Base-by-base conservation (phyloP, 164 flowering plant species). In the Umbellularia californica region DNA sequence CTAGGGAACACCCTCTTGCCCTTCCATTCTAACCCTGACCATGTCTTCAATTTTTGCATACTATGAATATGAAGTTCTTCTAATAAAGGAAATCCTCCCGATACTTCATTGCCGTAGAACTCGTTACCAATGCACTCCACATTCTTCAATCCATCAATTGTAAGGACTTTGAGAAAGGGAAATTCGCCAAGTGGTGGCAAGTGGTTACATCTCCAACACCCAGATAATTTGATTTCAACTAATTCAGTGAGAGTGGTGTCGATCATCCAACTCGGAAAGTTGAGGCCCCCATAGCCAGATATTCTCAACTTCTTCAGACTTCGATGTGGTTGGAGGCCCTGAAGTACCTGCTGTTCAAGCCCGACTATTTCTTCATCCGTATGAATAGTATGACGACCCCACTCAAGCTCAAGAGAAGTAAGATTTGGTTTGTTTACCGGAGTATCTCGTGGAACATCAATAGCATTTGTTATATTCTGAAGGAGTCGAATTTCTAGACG, bases 121-220 rank as follows among this genome's bases (percentile, higher is more conserved):
- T 67, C 41, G 11, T 67, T 19, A n/a, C 22, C 69, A 67, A 67
- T 28, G 22, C 2, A 4, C 33, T 28, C 3, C 69, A 80, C 3
- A 28, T 22, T 63, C 19, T 68, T 15, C 80, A 81, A 74, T 23
- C 52, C 28, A 15, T 28, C 0, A 12, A 83, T 9, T 6, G 0
- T 0, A 11, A 83, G 72, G 23, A 6, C 3, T 66, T 72, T 71
- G 10, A 82, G 81, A 11, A 22, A 35, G 1, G 77, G 76, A 28
- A 83, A 70, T 7, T 78, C 67, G 13, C 83, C 83, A 2, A 83
- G 51, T 13, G 76, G 47, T 0, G 83, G 83, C 3, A 80, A 69
- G 0, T 9, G 14, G 4, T 58, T 17, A 14, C 80, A 80, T 23
- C 52, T 72, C 68, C 14, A n/a, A 47, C 85, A 85, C 4, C 28